Conservation (phyloP, 2,329 filamentous ascomycete species). For the Akanthomyces muscarius region DNA sequence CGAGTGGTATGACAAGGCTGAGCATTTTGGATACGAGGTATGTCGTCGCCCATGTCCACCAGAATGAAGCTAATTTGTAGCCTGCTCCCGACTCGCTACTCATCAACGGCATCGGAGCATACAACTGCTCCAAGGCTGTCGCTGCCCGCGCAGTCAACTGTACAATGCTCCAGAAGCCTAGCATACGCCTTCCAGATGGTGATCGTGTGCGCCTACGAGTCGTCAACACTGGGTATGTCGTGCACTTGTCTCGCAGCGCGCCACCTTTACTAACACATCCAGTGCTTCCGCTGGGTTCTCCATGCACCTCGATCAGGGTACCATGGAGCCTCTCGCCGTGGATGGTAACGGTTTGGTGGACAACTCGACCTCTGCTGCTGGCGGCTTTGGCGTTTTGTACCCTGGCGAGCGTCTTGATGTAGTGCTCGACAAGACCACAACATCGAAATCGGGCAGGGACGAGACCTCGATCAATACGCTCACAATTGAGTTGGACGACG, state of each 20-base stretch:
- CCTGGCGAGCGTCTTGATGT: conserved; percentile 24
- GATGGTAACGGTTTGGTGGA: conserved; percentile 20
- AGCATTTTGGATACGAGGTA: conserved; percentile 19
- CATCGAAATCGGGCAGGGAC: neutral
- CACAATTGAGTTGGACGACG: conserved; percentile 15
- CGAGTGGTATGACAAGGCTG: conserved; percentile 17
- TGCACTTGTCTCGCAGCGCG: neutral
- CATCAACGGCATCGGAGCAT: conserved; percentile 16
- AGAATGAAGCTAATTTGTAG: conserved; percentile 12
- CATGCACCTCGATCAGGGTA: conserved; percentile 12
- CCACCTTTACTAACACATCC: neutral
- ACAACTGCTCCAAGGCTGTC: conserved; percentile 23
- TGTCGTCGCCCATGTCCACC: neutral
- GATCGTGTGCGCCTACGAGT: conserved; percentile 20
- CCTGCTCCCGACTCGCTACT: conserved; percentile 20
- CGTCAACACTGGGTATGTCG: conserved; percentile 22
- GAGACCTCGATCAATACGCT: neutral
- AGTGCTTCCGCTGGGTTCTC: conserved; percentile 20
- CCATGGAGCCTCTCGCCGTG: conserved; percentile 21
- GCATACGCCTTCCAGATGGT: conserved; percentile 14
- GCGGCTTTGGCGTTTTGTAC: conserved; percentile 21
- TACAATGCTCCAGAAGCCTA: conserved; percentile 14
- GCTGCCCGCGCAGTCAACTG: conserved; percentile 19
- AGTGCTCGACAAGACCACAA: neutral
- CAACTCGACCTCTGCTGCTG: conserved; percentile 10